Percentiles rank a stretch among this genome's conserved stretches.
phyloP scores from a whole-genome alignment of 2,329 filamentous ascomycete species.

The Penicillium rolfsii region DNA sequence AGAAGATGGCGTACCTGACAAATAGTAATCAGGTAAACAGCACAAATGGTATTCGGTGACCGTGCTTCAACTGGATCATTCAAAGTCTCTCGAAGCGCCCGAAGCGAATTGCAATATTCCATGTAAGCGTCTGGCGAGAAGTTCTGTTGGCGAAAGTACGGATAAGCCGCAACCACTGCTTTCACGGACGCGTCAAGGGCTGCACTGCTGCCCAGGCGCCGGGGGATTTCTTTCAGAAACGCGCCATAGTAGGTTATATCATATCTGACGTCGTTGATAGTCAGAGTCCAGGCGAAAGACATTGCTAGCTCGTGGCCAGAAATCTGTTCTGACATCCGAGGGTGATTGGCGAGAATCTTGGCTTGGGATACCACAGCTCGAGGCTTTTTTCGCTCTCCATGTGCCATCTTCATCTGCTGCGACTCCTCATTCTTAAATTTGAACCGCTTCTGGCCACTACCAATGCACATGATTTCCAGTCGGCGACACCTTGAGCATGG shows the following conservation, averaged over 20 bases:
- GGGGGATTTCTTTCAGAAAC: conserved; percentile 29
- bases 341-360: neutral
- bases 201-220: conserved; percentile 27
- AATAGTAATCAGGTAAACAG: conserved; percentile 35
- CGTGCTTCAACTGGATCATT: conserved; percentile 29
- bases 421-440: conserved; percentile 27
- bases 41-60: conserved; percentile 33
- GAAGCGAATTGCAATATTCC: conserved; percentile 29
- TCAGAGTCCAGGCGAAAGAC: conserved; percentile 21
- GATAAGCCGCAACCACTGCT: conserved; percentile 26
- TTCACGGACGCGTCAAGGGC: conserved; percentile 31
- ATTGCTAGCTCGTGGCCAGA: conserved; percentile 18
- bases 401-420: neutral
- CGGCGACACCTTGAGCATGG: conserved; percentile 32
- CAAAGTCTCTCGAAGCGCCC: conserved; percentile 29
- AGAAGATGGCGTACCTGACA: conserved; percentile 30
- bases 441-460: conserved; percentile 30
- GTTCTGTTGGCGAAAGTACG: conserved; percentile 23
- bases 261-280: conserved; percentile 30
- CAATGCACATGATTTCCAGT: conserved; percentile 28
- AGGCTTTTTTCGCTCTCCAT: neutral
- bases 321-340: conserved; percentile 1
- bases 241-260: conserved; percentile 31
- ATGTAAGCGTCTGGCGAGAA: conserved; percentile 21
- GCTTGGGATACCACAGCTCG: neutral